These are phyloP conservation scores for Auxenochlorella pyrenoidosa DNA, from an alignment of 139 green algal species.

Conservation along the genomic window DNA sequence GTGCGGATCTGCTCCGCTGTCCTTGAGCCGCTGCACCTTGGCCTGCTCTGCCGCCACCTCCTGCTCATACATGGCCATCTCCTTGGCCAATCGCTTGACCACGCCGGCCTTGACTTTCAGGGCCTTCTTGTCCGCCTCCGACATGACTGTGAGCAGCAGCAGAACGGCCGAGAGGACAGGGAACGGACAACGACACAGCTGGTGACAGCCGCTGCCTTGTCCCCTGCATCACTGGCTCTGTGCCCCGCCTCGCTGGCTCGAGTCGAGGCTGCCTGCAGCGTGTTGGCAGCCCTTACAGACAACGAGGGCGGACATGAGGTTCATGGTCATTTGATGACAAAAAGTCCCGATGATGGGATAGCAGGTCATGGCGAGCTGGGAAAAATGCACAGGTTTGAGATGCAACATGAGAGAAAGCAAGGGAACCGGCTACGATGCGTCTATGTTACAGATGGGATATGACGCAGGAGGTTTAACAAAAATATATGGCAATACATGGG, in stretches of 20 bases:
- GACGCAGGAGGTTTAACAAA: neutral
- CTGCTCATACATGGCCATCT: constrained; percentile 82
- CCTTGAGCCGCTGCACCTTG: constrained; percentile 79
- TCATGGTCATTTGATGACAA: too few species aligned
- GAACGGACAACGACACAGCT: too few species aligned
- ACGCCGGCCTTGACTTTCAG: constrained; percentile 24
- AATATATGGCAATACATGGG: too few species aligned
- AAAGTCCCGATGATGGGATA: too few species aligned
- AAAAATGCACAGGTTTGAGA: neutral
- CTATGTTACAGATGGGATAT: neutral
- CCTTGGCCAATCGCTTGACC: constrained; percentile 66
- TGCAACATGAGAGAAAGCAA: neutral
- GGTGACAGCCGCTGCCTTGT: too few species aligned
- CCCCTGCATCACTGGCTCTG: too few species aligned
- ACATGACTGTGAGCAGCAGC: constrained; percentile 14
- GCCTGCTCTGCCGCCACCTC: constrained; percentile 76
- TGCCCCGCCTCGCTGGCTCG: too few species aligned
- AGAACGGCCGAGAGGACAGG: too few species aligned
- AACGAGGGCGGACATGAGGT: too few species aligned
- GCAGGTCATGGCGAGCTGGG: too few species aligned
- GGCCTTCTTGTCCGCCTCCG: constrained; percentile 7
- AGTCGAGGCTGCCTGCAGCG: too few species aligned
- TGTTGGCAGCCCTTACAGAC: too few species aligned
- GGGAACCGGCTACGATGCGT: neutral
- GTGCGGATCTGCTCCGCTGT: constrained; percentile 67